A percentile compares a stretch with the other conserved stretches of the same genome.
These are phyloP conservation scores for Cryptococcus deneoformans DNA, from an alignment of 1,284 basidiomycete genomes.

Conservation along the genomic window DNA sequence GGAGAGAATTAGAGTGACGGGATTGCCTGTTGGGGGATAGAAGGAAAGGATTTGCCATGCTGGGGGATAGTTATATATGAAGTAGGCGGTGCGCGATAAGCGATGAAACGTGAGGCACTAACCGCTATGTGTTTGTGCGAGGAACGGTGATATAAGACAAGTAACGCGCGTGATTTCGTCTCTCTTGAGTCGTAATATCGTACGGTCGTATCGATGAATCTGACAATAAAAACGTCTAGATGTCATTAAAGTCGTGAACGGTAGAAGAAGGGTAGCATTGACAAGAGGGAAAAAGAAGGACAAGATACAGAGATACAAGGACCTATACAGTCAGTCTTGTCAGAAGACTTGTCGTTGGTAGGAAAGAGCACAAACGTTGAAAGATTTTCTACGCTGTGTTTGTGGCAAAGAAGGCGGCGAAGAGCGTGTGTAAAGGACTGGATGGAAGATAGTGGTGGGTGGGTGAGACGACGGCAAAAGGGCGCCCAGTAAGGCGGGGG, in stretches of 20 bases:
- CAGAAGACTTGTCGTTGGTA: too few species aligned
- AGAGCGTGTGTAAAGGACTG: neutral
- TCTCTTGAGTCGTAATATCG: neutral
- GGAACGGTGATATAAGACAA: neutral
- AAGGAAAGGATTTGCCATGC: neutral
- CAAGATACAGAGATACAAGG: too few species aligned
- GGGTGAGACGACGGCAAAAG: too few species aligned
- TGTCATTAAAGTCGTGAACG: neutral
- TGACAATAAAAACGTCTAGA: slow-evolving; percentile 2
- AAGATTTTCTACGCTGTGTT: slow-evolving; percentile 17
- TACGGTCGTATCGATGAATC: slow-evolving; percentile 1
- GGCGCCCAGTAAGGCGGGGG: too few species aligned
- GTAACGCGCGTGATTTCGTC: neutral
- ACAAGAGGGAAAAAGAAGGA: too few species aligned
- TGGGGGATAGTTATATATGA: neutral
- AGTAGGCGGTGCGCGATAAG: neutral
- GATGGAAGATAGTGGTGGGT: too few species aligned
- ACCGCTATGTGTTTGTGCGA: neutral
- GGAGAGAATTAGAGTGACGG: slow-evolving; percentile 16
- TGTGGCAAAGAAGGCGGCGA: neutral
- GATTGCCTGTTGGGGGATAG: slow-evolving; percentile 13
- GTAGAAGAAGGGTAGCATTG: neutral
- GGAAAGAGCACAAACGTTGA: slow-evolving; percentile 11
- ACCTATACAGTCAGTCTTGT: too few species aligned
- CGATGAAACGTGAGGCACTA: slow-evolving; percentile 2